Conservation (phyloP, 2,329 filamentous ascomycete genomes). For the Aspergillus niger region DNA sequence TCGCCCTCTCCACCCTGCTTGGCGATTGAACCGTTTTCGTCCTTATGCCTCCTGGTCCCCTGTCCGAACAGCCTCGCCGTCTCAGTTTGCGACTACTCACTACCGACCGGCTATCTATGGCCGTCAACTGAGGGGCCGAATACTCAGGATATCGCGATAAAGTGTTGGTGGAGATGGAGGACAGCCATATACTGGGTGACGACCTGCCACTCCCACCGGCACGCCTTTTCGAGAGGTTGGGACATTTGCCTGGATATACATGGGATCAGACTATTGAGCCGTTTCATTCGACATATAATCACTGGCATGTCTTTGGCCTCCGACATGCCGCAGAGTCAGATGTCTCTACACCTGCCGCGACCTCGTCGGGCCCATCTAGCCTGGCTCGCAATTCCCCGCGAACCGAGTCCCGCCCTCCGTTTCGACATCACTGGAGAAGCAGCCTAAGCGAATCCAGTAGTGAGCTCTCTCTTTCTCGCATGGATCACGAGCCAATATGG, state of each 20-base stretch:
- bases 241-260: conserved; percentile 71
- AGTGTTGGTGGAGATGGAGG: conserved; percentile 34
- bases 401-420: conserved; percentile 41
- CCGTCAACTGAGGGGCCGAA: conserved; percentile 18
- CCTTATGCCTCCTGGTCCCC: conserved; percentile 25
- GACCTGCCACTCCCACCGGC: conserved; percentile 60
- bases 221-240: conserved; percentile 71
- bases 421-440: conserved; percentile 51
- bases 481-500: conserved; percentile 47
- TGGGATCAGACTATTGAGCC: conserved; percentile 67
- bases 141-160: conserved; percentile 18
- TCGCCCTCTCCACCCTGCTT: conserved; percentile 20
- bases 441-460: conserved; percentile 56
- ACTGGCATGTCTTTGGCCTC: conserved; percentile 74
- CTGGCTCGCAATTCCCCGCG: conserved; percentile 48
- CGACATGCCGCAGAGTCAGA: conserved; percentile 57
- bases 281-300: conserved; percentile 71
- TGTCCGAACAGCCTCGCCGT: conserved; percentile 14
- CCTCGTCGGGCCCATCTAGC: conserved; percentile 46
- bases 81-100: conserved; percentile 11
- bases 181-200: conserved; percentile 45
- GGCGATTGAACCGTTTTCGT: conserved; percentile 26
- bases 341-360: conserved; percentile 50
- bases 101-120: conserved; percentile 23
- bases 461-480: conserved; percentile 43